Conservation (phyloP, 202 grass and related monocot genomes). For the Alloteropsis angusta region DNA sequence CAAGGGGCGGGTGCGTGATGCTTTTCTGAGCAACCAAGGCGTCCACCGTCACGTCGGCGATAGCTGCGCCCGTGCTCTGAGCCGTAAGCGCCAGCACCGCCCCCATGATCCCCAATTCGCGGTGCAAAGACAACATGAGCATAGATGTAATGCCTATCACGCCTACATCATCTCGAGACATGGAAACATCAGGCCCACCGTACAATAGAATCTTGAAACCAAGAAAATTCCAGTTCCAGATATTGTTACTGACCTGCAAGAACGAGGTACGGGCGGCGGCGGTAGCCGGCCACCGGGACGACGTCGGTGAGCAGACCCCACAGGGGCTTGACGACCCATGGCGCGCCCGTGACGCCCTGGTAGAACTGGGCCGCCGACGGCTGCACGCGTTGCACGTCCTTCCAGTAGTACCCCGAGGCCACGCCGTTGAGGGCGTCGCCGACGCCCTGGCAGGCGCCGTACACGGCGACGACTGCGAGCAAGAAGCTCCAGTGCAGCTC, state of each 20-base stretch:
- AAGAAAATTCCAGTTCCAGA: neutral
- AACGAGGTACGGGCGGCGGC: constrained; percentile 59
- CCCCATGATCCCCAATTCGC: constrained; percentile 20
- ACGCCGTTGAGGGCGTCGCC: constrained; percentile 45
- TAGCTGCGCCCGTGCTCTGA: constrained; percentile 46
- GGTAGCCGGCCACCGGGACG: constrained; percentile 53
- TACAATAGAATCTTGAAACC: neutral
- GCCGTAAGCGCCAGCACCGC: constrained; percentile 33
- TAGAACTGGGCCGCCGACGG: constrained; percentile 64
- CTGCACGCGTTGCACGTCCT: constrained; percentile 68
- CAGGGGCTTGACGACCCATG: constrained; percentile 68
- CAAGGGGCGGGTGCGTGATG: constrained; percentile 47
- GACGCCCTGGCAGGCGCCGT: constrained; percentile 65
- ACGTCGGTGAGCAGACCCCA: constrained; percentile 78
- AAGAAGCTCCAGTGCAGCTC: constrained; percentile 79
- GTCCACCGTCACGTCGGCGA: constrained; percentile 71
- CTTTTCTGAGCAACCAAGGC: constrained; percentile 65
- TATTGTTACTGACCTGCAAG: constrained; percentile 48
- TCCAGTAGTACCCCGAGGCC: constrained; percentile 70
- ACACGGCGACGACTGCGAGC: constrained; percentile 45
- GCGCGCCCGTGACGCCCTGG: constrained; percentile 39
- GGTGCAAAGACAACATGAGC: constrained; percentile 45
- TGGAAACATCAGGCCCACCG: neutral
- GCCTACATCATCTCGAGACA: constrained; percentile 26
- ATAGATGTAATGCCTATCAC: constrained; percentile 54